phyloP scores from a whole-genome alignment of 2,329 filamentous ascomycete genomes.

The Sporothrix brunneoviolacea region DNA sequence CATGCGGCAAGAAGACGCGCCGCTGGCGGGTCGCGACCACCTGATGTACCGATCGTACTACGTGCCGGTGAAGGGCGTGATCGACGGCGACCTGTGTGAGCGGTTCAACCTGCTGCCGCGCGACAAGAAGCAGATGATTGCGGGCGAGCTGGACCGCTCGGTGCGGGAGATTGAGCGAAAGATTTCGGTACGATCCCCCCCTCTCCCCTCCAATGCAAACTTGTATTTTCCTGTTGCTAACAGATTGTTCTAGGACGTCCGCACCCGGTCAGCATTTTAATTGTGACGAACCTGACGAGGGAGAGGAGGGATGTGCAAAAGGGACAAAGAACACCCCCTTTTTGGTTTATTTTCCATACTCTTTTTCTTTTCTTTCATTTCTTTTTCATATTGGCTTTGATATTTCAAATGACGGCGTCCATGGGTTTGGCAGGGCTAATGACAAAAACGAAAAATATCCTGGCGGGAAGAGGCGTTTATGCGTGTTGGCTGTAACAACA shows the following conservation, averaged over 20 bases:
- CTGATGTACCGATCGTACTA: constrained; percentile 95
- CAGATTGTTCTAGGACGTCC: too few relatives aligned
- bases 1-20: constrained; percentile 77
- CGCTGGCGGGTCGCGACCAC: constrained; percentile 86
- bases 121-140: constrained; percentile 93
- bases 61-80: constrained; percentile 89
- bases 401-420: neutral
- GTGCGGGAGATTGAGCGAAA: constrained; percentile 93
- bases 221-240: neutral
- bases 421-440: neutral
- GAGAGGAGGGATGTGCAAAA: too few relatives aligned
- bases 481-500: too few relatives aligned
- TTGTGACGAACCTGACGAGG: too few relatives aligned
- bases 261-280: constrained; percentile 53
- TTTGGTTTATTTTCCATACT: neutral
- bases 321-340: too few relatives aligned
- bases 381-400: neutral
- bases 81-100: constrained; percentile 95
- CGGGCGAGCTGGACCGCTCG: constrained; percentile 82
- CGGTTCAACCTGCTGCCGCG: constrained; percentile 75
- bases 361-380: neutral
- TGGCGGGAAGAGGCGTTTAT: neutral
- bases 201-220: constrained; percentile 26
- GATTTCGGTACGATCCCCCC: constrained; percentile 66
- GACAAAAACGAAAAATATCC: constrained; percentile 1